A percentile compares a stretch with the other conserved stretches of the same genome.
Conservation (phyloP, 2,329 filamentous ascomycete species). For the Aspergillus tubingensis region DNA sequence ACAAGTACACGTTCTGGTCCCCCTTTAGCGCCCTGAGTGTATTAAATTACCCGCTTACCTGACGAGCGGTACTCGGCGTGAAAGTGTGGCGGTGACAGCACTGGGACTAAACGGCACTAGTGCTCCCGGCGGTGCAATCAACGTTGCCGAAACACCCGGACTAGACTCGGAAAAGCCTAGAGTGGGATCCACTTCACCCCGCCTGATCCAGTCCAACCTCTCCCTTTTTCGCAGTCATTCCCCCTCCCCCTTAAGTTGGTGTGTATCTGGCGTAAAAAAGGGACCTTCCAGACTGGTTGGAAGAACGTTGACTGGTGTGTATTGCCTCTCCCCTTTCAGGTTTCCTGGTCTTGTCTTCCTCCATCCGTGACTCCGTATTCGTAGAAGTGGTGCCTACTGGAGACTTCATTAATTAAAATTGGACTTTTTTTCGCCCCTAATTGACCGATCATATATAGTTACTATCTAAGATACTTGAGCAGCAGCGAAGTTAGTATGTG, state of each 20-base stretch:
- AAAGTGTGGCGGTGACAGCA: conserved; percentile 24
- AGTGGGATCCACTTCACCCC: background rate
- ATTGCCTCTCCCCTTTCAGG: background rate
- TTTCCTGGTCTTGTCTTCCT: background rate
- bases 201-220: conserved; percentile 2
- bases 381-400: background rate
- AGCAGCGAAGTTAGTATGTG: background rate
- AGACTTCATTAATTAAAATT: background rate
- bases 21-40: background rate
- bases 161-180: conserved; percentile 4
- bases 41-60: background rate
- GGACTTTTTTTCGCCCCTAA: background rate
- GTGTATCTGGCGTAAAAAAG: background rate
- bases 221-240: conserved; percentile 11
- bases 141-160: conserved; percentile 22
- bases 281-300: background rate
- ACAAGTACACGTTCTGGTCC: background rate
- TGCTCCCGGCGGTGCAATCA: conserved; percentile 20
- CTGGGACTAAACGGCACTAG: conserved; percentile 18
- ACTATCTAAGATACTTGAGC: background rate
- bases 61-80: background rate
- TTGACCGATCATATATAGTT: background rate
- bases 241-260: conserved; percentile 4
- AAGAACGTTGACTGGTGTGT: background rate
- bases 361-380: background rate